A percentile compares a stretch with the other conserved stretches of the same genome.
Conservation (phyloP, 495 filamentous ascomycete genomes). For the Podospora pseudocomata region DNA sequence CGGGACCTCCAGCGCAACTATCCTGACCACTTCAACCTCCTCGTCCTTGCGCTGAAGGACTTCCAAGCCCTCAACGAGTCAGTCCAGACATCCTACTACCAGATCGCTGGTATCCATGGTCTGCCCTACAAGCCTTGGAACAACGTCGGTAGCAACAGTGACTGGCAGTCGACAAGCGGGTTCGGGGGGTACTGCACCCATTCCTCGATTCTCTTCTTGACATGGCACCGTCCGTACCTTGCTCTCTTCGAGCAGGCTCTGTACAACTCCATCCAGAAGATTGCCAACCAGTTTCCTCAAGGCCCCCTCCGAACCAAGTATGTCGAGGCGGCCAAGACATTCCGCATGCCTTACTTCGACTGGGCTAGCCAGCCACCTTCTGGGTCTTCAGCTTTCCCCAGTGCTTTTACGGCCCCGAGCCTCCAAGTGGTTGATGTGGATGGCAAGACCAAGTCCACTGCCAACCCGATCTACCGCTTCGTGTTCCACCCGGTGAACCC, state of each 20-base stretch:
- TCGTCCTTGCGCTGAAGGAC: constrained; percentile 26
- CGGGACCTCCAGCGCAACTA: constrained; percentile 32
- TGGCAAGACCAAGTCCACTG: constrained; percentile 27
- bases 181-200: constrained; percentile 62
- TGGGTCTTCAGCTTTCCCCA: constrained; percentile 23
- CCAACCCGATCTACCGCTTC: constrained; percentile 41
- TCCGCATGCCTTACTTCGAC: constrained; percentile 57
- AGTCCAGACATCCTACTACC: constrained; percentile 33
- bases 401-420: constrained; percentile 33
- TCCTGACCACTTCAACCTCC: constrained; percentile 34
- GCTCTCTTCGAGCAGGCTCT: constrained; percentile 56
- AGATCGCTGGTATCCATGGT: constrained; percentile 46
- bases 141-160: constrained; percentile 26
- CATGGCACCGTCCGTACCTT: constrained; percentile 69
- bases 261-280: constrained; percentile 48
- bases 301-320: constrained; percentile 43
- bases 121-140: constrained; percentile 43
- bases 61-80: constrained; percentile 24
- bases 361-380: constrained; percentile 44
- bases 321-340: constrained; percentile 43
- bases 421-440: constrained; percentile 41
- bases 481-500: constrained; percentile 31
- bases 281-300: constrained; percentile 46
- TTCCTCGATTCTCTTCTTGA: constrained; percentile 59
- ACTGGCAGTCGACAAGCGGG: constrained; percentile 30